phyloP scores from a whole-genome alignment of 306 rosid genomes.

The Gastrolobium bilobum region DNA sequence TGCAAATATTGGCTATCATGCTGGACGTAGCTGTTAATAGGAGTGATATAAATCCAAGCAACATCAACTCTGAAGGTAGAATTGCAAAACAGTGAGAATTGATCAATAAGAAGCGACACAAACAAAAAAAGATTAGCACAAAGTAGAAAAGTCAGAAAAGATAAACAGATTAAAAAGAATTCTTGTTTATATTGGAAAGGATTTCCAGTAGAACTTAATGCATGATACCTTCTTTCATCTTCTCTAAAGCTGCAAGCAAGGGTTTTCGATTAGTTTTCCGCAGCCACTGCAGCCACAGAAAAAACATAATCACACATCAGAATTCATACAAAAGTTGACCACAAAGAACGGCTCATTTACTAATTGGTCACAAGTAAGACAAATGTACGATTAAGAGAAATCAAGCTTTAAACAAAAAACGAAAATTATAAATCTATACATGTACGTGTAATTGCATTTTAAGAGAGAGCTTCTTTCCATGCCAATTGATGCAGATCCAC shows the following conservation, averaged over 20 bases:
- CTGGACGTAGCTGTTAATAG: constrained; percentile 95
- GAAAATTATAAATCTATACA: constrained; percentile 3
- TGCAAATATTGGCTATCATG: constrained; percentile 85
- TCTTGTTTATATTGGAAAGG: constrained; percentile 29
- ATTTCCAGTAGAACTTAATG: constrained; percentile 15
- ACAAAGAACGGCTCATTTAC: constrained; percentile 5
- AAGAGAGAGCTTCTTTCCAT: constrained; percentile 2
- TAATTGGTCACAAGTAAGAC: neutral
- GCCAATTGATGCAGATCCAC: constrained; percentile 11
- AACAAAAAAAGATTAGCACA: constrained; percentile 30
- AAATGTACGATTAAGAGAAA: neutral
- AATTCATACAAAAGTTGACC: constrained; percentile 38
- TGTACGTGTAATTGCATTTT: neutral
- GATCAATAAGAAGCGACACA: constrained; percentile 25
- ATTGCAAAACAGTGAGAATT: constrained; percentile 39
- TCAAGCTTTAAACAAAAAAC: constrained; percentile 19
- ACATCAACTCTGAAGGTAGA: constrained; percentile 88
- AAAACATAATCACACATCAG: constrained; percentile 29
- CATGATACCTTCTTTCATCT: constrained; percentile 93
- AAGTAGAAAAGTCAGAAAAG: neutral
- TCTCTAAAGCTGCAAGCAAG: constrained; percentile 94
- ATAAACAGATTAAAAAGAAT: constrained; percentile 17
- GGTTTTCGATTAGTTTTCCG: constrained; percentile 91
- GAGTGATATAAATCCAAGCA: constrained; percentile 98
- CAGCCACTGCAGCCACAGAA: constrained; percentile 76